Conservation (phyloP, 139 green algal genomes). For the Tetraselmis chui region DNA sequence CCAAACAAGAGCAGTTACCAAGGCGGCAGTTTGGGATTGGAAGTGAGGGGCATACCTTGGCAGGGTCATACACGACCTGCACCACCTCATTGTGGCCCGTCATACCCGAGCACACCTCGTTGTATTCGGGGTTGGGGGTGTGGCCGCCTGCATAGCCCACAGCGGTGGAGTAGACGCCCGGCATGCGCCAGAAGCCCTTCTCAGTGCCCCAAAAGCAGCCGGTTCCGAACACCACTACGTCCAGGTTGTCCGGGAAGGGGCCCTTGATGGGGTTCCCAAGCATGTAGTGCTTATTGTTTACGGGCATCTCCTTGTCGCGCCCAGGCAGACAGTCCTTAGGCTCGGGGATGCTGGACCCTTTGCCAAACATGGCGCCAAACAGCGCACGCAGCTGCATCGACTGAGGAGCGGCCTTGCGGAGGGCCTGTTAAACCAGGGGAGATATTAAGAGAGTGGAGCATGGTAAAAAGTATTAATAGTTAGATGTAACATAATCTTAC, state of each 20-base stretch:
- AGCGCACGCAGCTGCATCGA: not conserved
- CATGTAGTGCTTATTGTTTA: not conserved
- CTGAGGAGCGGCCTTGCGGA: not conserved
- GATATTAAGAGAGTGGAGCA: too few species aligned
- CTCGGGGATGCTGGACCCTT: not conserved
- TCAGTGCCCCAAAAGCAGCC: conserved; percentile 38
- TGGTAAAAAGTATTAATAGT: too few species aligned
- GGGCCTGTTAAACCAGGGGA: too few species aligned
- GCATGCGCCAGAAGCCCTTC: conserved; percentile 27
- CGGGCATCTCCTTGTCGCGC: not conserved
- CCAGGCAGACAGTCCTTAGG: not conserved
- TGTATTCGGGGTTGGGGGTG: conserved; percentile 30
- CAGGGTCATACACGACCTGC: conserved; percentile 29
- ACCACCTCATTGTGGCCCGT: conserved; percentile 26
- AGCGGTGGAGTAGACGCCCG: conserved; percentile 20
- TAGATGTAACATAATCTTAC: too few species aligned
- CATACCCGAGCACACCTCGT: conserved; percentile 24
- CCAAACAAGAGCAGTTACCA: too few species aligned
- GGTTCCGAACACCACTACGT: conserved; percentile 15
- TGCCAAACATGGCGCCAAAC: not conserved
- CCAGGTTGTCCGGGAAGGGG: conserved; percentile 6
- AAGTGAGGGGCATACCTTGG: conserved; percentile 5
- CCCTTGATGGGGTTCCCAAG: not conserved
- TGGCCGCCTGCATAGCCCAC: conserved; percentile 25
- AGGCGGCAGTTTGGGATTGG: too few species aligned